These are phyloP conservation scores for Mychonastes homosphaera DNA, from an alignment of 139 green algal species.

Conservation along the genomic window DNA sequence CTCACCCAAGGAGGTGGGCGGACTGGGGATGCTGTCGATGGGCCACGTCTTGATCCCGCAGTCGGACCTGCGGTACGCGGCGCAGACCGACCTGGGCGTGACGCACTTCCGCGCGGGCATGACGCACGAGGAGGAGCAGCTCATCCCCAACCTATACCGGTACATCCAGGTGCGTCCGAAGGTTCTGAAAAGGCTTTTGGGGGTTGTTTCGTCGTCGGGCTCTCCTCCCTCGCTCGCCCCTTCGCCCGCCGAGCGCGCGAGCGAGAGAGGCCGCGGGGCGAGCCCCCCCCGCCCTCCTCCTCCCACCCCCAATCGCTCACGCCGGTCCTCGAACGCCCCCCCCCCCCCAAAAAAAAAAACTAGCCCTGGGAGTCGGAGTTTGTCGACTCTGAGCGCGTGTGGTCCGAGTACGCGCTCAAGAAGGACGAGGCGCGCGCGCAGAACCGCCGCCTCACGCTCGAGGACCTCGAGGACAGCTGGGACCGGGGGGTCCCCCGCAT, in stretches of 20 bases:
- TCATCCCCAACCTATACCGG: constrained; percentile 98
- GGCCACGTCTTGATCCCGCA: constrained; percentile 78
- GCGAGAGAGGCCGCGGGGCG: too few relatives aligned
- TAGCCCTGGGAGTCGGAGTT: constrained; percentile 98
- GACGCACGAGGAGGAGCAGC: constrained; percentile 96
- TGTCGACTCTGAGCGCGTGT: constrained; percentile 93
- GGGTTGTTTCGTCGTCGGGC: too few relatives aligned
- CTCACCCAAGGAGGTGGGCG: constrained; percentile 86
- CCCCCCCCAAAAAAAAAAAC: too few relatives aligned
- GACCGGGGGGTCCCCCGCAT: constrained; percentile 97
- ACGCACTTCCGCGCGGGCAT: constrained; percentile 98
- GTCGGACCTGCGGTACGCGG: constrained; percentile 83
- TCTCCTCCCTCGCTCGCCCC: too few relatives aligned
- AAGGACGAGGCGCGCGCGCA: constrained; percentile 50
- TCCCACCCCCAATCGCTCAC: too few relatives aligned
- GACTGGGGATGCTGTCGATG: constrained; percentile 99
- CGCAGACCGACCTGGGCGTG: constrained; percentile 95
- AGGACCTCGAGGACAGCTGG: constrained; percentile 95
- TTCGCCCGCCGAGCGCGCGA: too few relatives aligned
- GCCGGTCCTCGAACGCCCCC: too few relatives aligned
- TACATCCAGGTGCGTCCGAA: too few relatives aligned
- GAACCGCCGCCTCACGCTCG: constrained; percentile 71
- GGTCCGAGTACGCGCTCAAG: constrained; percentile 99
- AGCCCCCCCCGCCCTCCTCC: too few relatives aligned
- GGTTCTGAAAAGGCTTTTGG: too few relatives aligned